Evolutionary conservation across 2,329 filamentous ascomycete genomes (phyloP).

Genomic region (Sporothrix luriei): DNA sequence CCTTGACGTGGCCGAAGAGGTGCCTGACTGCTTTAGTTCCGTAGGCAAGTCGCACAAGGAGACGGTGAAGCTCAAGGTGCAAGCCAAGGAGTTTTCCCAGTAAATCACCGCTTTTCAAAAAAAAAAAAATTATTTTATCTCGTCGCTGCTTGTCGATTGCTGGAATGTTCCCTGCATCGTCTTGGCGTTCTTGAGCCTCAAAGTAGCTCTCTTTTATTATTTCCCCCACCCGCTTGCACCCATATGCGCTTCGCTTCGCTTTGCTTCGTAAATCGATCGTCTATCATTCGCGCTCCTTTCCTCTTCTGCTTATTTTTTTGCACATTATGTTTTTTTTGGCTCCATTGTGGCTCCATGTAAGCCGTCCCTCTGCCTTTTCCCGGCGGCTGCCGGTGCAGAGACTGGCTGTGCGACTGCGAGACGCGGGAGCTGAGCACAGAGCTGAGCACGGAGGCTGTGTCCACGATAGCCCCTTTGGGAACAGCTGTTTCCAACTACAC

Average conservation of each 20-base stretch:
- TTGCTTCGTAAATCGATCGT: background rate
- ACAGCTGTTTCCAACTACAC: background rate
- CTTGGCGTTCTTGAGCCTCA: conserved; percentile 11
- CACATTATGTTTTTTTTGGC: background rate
- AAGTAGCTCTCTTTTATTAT: background rate
- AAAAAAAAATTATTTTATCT: too few relatives aligned
- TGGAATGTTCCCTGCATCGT: background rate
- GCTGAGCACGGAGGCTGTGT: conserved; percentile 22
- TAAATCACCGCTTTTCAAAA: background rate
- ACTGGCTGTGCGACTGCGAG: background rate
- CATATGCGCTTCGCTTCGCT: conserved; percentile 7
- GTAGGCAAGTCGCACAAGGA: conserved; percentile 35
- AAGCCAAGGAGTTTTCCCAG: conserved; percentile 17
- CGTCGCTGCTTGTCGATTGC: background rate
- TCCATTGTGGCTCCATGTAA: background rate
- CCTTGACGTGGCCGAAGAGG: conserved; percentile 29
- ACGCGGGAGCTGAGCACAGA: background rate
- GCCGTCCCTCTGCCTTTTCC: too few relatives aligned
- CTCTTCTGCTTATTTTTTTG: background rate
- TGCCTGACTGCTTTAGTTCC: conserved; percentile 30
- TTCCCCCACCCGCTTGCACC: background rate
- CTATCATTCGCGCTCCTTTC: background rate
- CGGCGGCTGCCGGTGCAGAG: background rate
- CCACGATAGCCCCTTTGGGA: background rate
- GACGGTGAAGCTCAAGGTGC: conserved; percentile 31